phyloP scores from a whole-genome alignment of 75 land plant species.

The Isoetes taiwanensis region DNA sequence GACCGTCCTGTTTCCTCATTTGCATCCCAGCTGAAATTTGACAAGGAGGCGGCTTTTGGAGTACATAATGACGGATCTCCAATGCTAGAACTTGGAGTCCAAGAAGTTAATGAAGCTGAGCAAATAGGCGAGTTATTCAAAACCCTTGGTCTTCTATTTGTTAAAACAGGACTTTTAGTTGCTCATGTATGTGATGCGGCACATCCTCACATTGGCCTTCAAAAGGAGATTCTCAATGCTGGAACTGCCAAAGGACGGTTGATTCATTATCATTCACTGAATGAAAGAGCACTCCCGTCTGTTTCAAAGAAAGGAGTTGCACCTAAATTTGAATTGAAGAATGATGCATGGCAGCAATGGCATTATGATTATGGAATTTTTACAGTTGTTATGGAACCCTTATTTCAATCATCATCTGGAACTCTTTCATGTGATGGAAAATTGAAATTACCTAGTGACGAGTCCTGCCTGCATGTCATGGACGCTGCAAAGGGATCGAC shows the following conservation, averaged over 20 bases:
- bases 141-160: conserved; percentile 57
- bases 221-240: conserved; percentile 53
- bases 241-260: conserved; percentile 84
- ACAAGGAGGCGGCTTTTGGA: background rate
- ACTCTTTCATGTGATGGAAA: background rate
- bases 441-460: background rate
- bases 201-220: conserved; percentile 39
- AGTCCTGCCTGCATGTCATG: conserved; percentile 31
- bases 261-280: conserved; percentile 75
- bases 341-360: conserved; percentile 91
- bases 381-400: conserved; percentile 65
- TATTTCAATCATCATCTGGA: conserved; percentile 42
- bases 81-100: background rate
- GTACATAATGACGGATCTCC: background rate
- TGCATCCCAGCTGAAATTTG: conserved; percentile 59
- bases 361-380: conserved; percentile 93
- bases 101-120: conserved; percentile 17
- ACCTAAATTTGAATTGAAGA: background rate
- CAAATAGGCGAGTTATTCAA: conserved; percentile 37
- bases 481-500: conserved; percentile 27
- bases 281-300: conserved; percentile 17
- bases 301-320: background rate
- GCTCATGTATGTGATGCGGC: conserved; percentile 67
- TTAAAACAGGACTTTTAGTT: conserved; percentile 59
- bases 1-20: conserved; percentile 76